Conservation (phyloP, 148 eudicot genomes). For the Simmondsia chinensis region DNA sequence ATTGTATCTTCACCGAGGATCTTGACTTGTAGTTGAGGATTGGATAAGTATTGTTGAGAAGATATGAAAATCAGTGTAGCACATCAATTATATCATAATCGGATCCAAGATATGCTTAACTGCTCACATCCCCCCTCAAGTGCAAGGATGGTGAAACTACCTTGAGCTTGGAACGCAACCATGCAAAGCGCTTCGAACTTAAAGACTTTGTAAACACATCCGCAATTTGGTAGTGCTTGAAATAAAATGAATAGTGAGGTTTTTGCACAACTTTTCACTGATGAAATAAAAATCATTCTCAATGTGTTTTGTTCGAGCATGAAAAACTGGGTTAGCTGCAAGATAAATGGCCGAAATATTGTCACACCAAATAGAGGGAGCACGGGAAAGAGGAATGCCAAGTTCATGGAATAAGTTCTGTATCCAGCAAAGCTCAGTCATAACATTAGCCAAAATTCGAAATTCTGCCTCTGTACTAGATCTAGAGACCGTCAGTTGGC, state of each 20-base stretch:
- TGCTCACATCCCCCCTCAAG: too few species aligned
- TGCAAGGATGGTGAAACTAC: too few species aligned
- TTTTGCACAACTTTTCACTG: background rate
- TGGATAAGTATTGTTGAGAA: too few species aligned
- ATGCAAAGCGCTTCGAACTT: too few species aligned
- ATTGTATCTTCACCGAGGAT: too few species aligned
- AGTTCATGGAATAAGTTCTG: background rate
- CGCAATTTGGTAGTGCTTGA: background rate
- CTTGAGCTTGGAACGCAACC: too few species aligned
- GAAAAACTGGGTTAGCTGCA: conserved; percentile 4
- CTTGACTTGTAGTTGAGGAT: too few species aligned
- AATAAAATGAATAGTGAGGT: background rate
- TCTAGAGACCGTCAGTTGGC: background rate
- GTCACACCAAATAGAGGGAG: conserved; percentile 4
- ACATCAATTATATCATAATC: too few species aligned
- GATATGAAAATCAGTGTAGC: too few species aligned
- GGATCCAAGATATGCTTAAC: too few species aligned
- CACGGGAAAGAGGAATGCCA: background rate
- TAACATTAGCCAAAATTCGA: background rate
- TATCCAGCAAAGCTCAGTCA: conserved; percentile 4
- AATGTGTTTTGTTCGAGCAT: conserved; percentile 9
- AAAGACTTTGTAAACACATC: conserved; percentile 7
- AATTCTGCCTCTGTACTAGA: background rate
- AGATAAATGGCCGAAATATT: conserved; percentile 2
- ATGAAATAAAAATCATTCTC: conserved; percentile 9